Conservation (phyloP, 2,329 filamentous ascomycete genomes). For the Fusarium brevicatenulatum region DNA sequence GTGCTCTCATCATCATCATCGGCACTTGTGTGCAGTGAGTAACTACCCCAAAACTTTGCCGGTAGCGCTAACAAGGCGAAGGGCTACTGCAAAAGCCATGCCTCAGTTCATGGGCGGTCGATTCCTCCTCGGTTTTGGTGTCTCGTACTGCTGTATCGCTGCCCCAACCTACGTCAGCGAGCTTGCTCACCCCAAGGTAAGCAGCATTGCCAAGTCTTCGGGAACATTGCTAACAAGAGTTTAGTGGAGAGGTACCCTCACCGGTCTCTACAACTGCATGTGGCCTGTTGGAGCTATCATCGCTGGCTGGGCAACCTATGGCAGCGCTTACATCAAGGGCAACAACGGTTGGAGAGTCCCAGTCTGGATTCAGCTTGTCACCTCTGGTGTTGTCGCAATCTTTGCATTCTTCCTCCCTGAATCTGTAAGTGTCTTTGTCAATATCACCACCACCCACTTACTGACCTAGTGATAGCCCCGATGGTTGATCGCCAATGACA, state of each 20-base stretch:
- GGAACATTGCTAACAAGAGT: rapidly evolving
- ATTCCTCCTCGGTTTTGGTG: slow-evolving; percentile 66
- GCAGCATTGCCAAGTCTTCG: rapidly evolving
- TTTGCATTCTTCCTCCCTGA: slow-evolving; percentile 53
- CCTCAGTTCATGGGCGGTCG: slow-evolving; percentile 59
- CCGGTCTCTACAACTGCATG: slow-evolving; percentile 54
- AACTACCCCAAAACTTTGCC: rapidly evolving
- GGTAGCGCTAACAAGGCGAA: not conserved
- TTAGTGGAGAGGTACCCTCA: slow-evolving; percentile 58
- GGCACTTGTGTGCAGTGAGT: slow-evolving; percentile 53
- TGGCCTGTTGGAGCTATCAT: slow-evolving; percentile 58
- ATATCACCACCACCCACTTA: rapidly evolving
- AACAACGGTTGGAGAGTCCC: slow-evolving; percentile 52
- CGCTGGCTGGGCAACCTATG: slow-evolving; percentile 64
- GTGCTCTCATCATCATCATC: slow-evolving; percentile 53
- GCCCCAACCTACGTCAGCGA: slow-evolving; percentile 57
- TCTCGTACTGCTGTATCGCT: slow-evolving; percentile 53
- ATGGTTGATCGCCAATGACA: slow-evolving; percentile 53
- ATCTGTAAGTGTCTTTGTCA: slow-evolving; percentile 35
- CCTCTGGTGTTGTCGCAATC: slow-evolving; percentile 50
- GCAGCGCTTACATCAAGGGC: slow-evolving; percentile 52
- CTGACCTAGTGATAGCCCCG: slow-evolving; percentile 42
- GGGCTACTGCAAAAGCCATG: slow-evolving; percentile 47
- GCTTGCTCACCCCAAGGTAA: slow-evolving; percentile 58
- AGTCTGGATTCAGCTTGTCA: slow-evolving; percentile 51